Percentiles rank a stretch among this genome's conserved stretches.
These are phyloP conservation scores for Mediolabrus comicus DNA, from an alignment of 108 stramenopile genomes.

Conservation along the genomic window DNA sequence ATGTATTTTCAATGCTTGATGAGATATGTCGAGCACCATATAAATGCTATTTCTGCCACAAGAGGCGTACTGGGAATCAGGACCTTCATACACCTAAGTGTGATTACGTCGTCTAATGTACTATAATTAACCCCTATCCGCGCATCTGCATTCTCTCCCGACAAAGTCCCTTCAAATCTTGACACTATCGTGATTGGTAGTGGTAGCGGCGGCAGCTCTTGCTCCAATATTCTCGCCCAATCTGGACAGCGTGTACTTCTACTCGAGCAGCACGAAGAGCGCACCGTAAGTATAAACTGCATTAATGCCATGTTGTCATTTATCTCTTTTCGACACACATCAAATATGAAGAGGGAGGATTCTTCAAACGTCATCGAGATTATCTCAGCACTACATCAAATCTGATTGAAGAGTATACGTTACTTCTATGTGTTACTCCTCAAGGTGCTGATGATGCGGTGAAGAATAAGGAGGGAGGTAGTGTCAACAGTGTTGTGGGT, in stretches of 20 bases:
- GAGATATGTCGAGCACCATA: too few relatives aligned
- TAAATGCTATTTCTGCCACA: slow-evolving; percentile 24
- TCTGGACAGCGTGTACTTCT: slow-evolving; percentile 61
- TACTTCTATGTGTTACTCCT: slow-evolving; percentile 23
- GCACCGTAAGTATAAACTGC: too few relatives aligned
- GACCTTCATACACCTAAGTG: too few relatives aligned
- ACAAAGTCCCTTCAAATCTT: slow-evolving; percentile 40
- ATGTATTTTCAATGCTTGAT: too few relatives aligned
- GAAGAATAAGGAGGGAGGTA: too few relatives aligned
- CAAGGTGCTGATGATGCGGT: background rate
- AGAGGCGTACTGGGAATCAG: too few relatives aligned
- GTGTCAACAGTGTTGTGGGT: slow-evolving; percentile 8
- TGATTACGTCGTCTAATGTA: too few relatives aligned
- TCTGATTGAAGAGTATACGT: slow-evolving; percentile 21
- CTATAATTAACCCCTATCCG: too few relatives aligned
- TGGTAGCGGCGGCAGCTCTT: slow-evolving; percentile 68
- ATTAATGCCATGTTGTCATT: too few relatives aligned
- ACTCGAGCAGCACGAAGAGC: slow-evolving; percentile 67
- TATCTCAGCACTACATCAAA: slow-evolving; percentile 29
- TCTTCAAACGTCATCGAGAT: slow-evolving; percentile 28
- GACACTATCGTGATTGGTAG: slow-evolving; percentile 73
- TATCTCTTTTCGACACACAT: slow-evolving; percentile 27
- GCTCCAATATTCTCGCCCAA: slow-evolving; percentile 61
- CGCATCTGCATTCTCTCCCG: slow-evolving; percentile 40
- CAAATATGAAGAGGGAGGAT: slow-evolving; percentile 21